A percentile compares a stretch with the other conserved stretches of the same genome.
Conservation (phyloP, 306 rosid genomes). For the Acacia confusa region DNA sequence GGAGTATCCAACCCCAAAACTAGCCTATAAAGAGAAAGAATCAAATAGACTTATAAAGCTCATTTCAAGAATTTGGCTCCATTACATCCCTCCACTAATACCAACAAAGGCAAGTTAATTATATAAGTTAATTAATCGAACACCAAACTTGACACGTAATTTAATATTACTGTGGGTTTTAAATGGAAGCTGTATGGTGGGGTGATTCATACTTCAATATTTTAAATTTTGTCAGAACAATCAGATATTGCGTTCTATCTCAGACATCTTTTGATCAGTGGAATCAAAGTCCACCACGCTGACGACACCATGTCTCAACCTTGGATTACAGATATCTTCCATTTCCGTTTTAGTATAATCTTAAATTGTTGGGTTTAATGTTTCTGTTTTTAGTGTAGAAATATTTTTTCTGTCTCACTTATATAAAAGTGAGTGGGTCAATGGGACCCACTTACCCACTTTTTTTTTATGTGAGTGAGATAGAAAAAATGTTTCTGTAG, state of each 20-base stretch:
- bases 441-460: no score
- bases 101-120: not conserved
- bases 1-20: no score
- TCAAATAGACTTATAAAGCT: no score
- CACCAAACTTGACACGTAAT: conserved; percentile 31
- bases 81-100: conserved; percentile 31
- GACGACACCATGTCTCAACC: conserved; percentile 47
- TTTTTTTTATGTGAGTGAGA: no score
- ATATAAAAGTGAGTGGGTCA: no score
- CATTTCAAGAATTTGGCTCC: no score
- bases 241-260: conserved; percentile 73
- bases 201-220: conserved; percentile 23
- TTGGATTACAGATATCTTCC: conserved; percentile 40
- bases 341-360: conserved; percentile 9
- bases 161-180: not conserved
- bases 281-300: conserved; percentile 26
- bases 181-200: not conserved
- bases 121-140: not conserved
- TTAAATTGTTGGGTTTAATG: not conserved
- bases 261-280: conserved; percentile 50
- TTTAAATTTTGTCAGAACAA: not conserved
- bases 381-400: no score
- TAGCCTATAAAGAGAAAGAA: no score
- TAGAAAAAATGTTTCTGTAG: no score
- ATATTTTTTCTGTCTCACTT: no score